Conservation (phyloP, 306 rosid genomes). For the Castanopsis chinensis region DNA sequence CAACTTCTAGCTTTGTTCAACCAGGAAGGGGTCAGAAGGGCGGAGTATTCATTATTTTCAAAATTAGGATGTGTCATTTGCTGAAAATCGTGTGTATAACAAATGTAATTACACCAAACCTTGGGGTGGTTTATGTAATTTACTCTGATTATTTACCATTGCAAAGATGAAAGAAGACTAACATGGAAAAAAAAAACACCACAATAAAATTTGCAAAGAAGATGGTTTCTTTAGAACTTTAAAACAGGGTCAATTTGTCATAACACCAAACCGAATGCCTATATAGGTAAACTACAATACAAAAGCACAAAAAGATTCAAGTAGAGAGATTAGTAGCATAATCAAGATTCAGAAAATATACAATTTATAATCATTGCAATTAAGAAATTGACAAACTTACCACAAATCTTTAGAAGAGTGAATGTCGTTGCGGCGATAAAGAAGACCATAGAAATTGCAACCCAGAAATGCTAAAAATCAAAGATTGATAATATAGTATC, state of each 20-base stretch:
- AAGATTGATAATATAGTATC: conserved; percentile 27
- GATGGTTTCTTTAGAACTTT: neutral
- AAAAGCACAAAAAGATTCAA: neutral
- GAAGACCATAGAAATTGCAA: conserved; percentile 97
- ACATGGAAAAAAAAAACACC: neutral
- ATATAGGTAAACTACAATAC: neutral
- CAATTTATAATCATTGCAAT: neutral
- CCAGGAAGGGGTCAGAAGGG: too few species aligned
- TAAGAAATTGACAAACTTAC: conserved; percentile 46
- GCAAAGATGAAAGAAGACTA: neutral
- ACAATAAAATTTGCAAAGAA: neutral
- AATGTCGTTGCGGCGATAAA: conserved; percentile 82
- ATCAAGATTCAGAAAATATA: neutral
- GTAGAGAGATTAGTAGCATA: neutral
- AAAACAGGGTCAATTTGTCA: neutral
- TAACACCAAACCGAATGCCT: neutral
- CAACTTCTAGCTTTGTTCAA: too few species aligned
- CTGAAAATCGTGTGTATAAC: too few species aligned
- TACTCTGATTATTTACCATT: neutral
- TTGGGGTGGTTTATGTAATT: too few species aligned
- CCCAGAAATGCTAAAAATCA: conserved; percentile 93
- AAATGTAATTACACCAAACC: too few species aligned
- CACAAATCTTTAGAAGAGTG: conserved; percentile 85
- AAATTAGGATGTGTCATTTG: too few species aligned
- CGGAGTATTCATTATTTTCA: too few species aligned